These are phyloP conservation scores for Trichoderma sp. DNA, from an alignment of 2,329 filamentous ascomycete genomes.

Conservation along the genomic window DNA sequence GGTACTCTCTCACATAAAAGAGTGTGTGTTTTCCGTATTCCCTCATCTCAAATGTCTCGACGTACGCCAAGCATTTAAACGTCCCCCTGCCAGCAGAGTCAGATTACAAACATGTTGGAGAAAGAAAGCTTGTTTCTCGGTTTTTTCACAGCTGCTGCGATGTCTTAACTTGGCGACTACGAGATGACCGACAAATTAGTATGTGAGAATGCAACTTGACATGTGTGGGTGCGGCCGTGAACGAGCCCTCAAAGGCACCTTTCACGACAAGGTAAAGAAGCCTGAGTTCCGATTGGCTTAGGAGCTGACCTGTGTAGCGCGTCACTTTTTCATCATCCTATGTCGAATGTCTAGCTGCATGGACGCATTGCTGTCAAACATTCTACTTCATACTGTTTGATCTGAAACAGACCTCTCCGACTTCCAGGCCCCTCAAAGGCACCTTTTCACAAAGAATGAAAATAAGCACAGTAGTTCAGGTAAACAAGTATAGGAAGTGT, in stretches of 20 bases:
- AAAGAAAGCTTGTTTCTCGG: too few species aligned
- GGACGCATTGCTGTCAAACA: conserved; percentile 13
- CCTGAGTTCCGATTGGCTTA: not conserved
- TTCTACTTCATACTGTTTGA: not conserved
- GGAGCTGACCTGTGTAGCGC: not conserved
- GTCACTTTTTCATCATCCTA: not conserved
- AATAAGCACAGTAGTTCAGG: not conserved
- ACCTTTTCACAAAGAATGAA: not conserved
- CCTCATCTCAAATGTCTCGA: too few species aligned
- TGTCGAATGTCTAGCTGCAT: not conserved
- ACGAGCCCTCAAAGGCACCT: too few species aligned
- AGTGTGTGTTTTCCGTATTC: too few species aligned
- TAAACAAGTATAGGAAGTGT: not conserved
- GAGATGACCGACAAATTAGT: not conserved
- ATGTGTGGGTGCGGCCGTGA: not conserved
- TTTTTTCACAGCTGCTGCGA: not conserved
- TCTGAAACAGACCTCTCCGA: not conserved
- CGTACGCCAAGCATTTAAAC: too few species aligned
- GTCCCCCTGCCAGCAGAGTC: too few species aligned
- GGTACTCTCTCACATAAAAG: too few species aligned
- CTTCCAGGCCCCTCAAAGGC: not conserved
- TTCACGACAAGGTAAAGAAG: not conserved
- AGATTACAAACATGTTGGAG: too few species aligned
- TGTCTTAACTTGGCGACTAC: not conserved
- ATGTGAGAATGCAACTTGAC: not conserved